Evolutionary conservation across 2,329 filamentous ascomycete species (phyloP).

Genomic region (Stachybotrys chartarum): DNA sequence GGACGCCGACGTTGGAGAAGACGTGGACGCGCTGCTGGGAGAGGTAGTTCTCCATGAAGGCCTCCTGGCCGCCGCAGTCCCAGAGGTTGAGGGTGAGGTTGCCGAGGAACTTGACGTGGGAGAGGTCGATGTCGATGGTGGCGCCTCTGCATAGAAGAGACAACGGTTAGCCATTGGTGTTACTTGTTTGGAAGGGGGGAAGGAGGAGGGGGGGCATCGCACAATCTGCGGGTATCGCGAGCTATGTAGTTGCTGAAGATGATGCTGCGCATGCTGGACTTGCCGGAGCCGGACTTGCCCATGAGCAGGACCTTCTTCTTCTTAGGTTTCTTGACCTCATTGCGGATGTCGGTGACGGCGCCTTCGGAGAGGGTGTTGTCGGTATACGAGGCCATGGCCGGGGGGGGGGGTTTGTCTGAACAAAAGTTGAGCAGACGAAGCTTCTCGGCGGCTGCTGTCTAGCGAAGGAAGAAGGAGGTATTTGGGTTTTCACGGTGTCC

Average conservation of each 20-base stretch:
- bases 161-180: neutral
- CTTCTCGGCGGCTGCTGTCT: too few relatives aligned
- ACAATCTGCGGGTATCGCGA: slow-evolving; percentile 83
- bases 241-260: slow-evolving; percentile 99
- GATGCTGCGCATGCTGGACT: slow-evolving; percentile 97
- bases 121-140: slow-evolving; percentile 97
- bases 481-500: too few relatives aligned
- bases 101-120: slow-evolving; percentile 96
- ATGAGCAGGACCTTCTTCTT: slow-evolving; percentile 84
- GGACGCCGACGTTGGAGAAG: slow-evolving; percentile 90
- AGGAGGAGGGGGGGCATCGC: slow-evolving; percentile 12
- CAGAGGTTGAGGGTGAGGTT: slow-evolving; percentile 96
- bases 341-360: slow-evolving; percentile 27
- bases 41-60: slow-evolving; percentile 98
- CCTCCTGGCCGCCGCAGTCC: slow-evolving; percentile 98
- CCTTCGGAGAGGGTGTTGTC: slow-evolving; percentile 21
- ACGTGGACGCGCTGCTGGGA: slow-evolving; percentile 93
- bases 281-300: slow-evolving; percentile 96
- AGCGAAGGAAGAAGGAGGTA: too few relatives aligned
- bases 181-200: neutral
- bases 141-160: slow-evolving; percentile 51
- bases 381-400: slow-evolving; percentile 24
- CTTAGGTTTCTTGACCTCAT: slow-evolving; percentile 60
- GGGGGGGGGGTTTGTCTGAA: too few relatives aligned
- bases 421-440: too few relatives aligned